A percentile compares a stretch with the other conserved stretches of the same genome.
These are phyloP conservation scores for Citrus trifoliata DNA, from an alignment of 345 rosid genomes.

Conservation along the genomic window DNA sequence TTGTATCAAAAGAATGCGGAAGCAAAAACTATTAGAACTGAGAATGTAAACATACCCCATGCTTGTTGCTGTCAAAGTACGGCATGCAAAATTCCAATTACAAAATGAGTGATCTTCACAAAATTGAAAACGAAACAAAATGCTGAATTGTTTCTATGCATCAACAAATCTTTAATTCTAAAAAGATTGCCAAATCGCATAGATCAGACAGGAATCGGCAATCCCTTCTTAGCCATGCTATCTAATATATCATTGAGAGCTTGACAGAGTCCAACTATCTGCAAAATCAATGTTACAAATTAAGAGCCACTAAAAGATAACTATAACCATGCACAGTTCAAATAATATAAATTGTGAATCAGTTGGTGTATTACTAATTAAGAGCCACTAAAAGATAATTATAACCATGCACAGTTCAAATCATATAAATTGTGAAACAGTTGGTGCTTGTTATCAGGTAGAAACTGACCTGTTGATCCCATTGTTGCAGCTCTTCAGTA, in stretches of 20 bases:
- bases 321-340: not conserved
- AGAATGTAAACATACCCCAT: not conserved
- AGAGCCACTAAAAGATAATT: no score
- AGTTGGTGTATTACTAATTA: not conserved
- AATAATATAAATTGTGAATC: not conserved
- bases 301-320: not conserved
- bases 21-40: not conserved
- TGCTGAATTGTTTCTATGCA: constrained; percentile 7
- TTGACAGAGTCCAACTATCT: constrained; percentile 93
- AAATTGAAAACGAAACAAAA: not conserved
- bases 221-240: constrained; percentile 88
- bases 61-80: not conserved
- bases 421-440: not conserved
- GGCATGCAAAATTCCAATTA: not conserved
- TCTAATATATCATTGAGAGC: constrained; percentile 88
- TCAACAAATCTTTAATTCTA: not conserved
- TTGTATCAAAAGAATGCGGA: not conserved
- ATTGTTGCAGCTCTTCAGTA: constrained; percentile 87
- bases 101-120: not conserved
- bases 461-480: constrained; percentile 90
- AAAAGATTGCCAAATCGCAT: not conserved
- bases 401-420: not conserved
- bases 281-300: constrained; percentile 24
- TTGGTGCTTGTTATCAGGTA: not conserved
- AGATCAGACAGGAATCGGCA: constrained; percentile 73